Evolutionary conservation across 495 filamentous ascomycete species (phyloP), one percentile per base, ranked within the genome.

Genomic region (Coniosporium apollinis): DNA sequence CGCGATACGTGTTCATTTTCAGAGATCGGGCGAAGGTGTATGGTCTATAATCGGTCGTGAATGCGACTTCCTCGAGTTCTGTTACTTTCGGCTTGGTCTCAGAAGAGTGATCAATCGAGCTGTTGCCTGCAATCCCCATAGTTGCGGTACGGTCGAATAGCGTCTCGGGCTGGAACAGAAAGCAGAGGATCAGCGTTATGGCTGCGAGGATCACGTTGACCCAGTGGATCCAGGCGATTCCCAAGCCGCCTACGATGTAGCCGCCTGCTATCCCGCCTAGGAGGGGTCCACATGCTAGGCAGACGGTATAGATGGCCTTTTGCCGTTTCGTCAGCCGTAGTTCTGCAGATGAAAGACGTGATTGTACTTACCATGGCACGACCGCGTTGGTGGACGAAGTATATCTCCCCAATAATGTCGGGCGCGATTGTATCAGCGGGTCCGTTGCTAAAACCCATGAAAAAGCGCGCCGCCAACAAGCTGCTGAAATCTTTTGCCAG

Each of bases 321-420:
- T 15, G 10, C 30, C 21, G 28, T 41, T 18, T 4, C n/a, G 25
- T 37, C n/a, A 48, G 42, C 37, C 4, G 16, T 19, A 4, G 3
- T 9, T 4, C 22, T 2, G n/a, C n/a, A 2, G 11, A 32, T 1
- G 19, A 24, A 2, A 9, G n/a, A 5, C 10, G 7, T 7, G 5
- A 18, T 15, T 11, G 14, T 18, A 39, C 30, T 6, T 37, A 50
- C 47, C 39, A 48, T 48, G 3, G 48, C 50, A 7, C 50, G 45
- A 10, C 50, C 50, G 25, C 43, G 35, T 28, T 54, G 39, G 28
- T 51, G 50, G 15, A 51, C 28, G 33, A 54, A 54, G 28, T 47
- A 54, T 6, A 54, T 30, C 20, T 55, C 48, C 5, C 45, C 48
- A 28, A 57, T 39, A 15, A 53, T 38, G 24, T 42, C 39, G 29